Conservation (phyloP, 148 eudicot species). For the Linanthus parryae region DNA sequence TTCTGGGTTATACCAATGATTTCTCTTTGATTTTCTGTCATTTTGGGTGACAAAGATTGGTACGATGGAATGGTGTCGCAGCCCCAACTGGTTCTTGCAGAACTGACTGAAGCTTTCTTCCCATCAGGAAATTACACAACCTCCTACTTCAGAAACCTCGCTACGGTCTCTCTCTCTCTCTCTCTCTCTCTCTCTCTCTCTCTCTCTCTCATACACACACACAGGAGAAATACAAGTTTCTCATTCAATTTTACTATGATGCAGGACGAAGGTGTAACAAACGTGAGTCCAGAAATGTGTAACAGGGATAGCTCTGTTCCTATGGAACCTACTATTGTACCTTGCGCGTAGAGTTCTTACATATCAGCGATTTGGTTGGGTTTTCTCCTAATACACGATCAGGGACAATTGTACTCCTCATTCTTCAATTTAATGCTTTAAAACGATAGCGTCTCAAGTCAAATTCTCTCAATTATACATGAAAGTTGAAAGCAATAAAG, state of each 20-base stretch:
- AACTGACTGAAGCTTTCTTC: slow-evolving; percentile 73
- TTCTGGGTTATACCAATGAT: too few species aligned
- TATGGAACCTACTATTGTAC: slow-evolving; percentile 50
- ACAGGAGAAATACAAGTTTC: too few species aligned
- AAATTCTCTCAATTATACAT: too few species aligned
- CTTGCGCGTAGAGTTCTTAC: slow-evolving; percentile 56
- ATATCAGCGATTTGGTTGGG: too few species aligned
- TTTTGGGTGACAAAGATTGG: slow-evolving; percentile 50
- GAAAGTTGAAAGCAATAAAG: too few species aligned
- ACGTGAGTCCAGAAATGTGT: slow-evolving; percentile 45
- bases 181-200: neutral
- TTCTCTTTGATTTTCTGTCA: neutral
- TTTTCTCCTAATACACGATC: too few species aligned
- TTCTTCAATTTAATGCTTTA: too few species aligned
- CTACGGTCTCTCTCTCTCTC: slow-evolving; percentile 40
- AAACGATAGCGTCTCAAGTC: too few species aligned
- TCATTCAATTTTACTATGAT: neutral
- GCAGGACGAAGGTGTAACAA: slow-evolving; percentile 56
- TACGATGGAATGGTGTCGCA: slow-evolving; percentile 91
- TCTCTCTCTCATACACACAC: too few species aligned
- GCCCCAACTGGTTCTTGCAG: slow-evolving; percentile 84
- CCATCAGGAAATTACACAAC: slow-evolving; percentile 85
- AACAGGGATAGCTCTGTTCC: slow-evolving; percentile 36
- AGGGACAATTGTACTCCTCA: too few species aligned
- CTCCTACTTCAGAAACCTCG: slow-evolving; percentile 70